Conservation (phyloP, 176 grass and related monocot genomes). For the Raddia distichophylla region DNA sequence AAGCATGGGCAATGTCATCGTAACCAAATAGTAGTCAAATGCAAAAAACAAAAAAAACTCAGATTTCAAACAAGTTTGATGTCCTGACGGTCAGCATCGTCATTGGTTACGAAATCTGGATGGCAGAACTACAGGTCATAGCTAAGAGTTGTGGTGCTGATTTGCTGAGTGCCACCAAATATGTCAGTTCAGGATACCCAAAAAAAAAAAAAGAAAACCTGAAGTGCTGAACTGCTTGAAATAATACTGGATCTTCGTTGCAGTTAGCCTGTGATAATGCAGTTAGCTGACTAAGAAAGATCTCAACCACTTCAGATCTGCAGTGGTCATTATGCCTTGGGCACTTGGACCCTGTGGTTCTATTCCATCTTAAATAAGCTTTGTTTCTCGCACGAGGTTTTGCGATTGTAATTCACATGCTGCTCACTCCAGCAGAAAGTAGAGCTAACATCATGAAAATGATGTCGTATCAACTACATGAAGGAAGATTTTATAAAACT, state of each 20-base stretch:
- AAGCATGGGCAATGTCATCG: neutral
- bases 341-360: neutral
- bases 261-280: neutral
- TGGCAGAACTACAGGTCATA: neutral
- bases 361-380: conserved; percentile 7
- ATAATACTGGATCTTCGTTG: neutral
- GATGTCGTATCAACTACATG: neutral
- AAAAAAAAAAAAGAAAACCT: conserved; percentile 9
- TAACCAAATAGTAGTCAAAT: conserved; percentile 27
- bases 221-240: neutral
- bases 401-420: neutral
- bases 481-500: neutral
- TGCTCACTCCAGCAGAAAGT: conserved; percentile 28
- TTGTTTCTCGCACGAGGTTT: conserved; percentile 7
- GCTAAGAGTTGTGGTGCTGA: neutral
- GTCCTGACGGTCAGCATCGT: neutral
- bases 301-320: conserved; percentile 50
- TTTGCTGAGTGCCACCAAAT: neutral
- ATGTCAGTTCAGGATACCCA: conserved; percentile 15
- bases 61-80: conserved; percentile 5
- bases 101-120: conserved; percentile 8
- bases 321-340: conserved; percentile 16
- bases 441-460: conserved; percentile 15
- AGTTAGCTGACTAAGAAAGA: conserved; percentile 2
- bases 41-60: conserved; percentile 15